A percentile compares a stretch with the other conserved stretches of the same genome.
Conservation (phyloP, 371 early-diverging fungal genomes). For the Rhizopus delemar region DNA sequence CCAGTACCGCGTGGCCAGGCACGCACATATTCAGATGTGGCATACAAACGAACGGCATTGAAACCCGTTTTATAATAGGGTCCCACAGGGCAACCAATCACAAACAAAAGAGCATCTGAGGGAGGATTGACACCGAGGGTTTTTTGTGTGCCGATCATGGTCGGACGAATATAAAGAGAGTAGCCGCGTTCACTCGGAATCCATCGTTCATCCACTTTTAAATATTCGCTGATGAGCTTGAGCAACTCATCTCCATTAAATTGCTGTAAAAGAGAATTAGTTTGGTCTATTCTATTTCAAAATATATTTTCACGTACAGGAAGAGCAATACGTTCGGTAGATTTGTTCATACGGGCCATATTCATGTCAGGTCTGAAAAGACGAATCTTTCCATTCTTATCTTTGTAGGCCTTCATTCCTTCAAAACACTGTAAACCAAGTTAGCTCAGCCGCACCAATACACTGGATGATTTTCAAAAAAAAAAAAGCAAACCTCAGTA, state of each 20-base stretch:
- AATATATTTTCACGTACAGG: slow-evolving; percentile 59
- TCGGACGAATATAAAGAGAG: slow-evolving; percentile 94
- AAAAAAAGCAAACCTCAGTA: slow-evolving; percentile 53
- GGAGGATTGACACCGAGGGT: slow-evolving; percentile 74
- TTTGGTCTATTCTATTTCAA: background rate
- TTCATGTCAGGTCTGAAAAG: slow-evolving; percentile 91
- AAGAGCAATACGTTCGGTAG: slow-evolving; percentile 77
- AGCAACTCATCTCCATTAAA: slow-evolving; percentile 84
- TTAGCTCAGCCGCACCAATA: background rate
- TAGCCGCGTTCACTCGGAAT: slow-evolving; percentile 91
- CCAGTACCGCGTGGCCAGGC: slow-evolving; percentile 98
- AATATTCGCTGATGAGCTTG: slow-evolving; percentile 81
- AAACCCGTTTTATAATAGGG: slow-evolving; percentile 96
- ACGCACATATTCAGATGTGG: slow-evolving; percentile 83
- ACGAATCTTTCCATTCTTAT: slow-evolving; percentile 77
- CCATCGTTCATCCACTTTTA: slow-evolving; percentile 84
- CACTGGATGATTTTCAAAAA: background rate
- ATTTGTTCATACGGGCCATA: slow-evolving; percentile 79
- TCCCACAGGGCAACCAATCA: slow-evolving; percentile 94
- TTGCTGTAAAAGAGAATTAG: slow-evolving; percentile 36
- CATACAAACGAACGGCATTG: slow-evolving; percentile 82
- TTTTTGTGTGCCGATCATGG: slow-evolving; percentile 92
- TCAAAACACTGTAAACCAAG: slow-evolving; percentile 72
- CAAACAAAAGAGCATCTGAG: slow-evolving; percentile 79
- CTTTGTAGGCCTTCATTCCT: slow-evolving; percentile 92